Conservation (phyloP, 192 early-diverging fungal genomes). For the Chytriomyces sp. region DNA sequence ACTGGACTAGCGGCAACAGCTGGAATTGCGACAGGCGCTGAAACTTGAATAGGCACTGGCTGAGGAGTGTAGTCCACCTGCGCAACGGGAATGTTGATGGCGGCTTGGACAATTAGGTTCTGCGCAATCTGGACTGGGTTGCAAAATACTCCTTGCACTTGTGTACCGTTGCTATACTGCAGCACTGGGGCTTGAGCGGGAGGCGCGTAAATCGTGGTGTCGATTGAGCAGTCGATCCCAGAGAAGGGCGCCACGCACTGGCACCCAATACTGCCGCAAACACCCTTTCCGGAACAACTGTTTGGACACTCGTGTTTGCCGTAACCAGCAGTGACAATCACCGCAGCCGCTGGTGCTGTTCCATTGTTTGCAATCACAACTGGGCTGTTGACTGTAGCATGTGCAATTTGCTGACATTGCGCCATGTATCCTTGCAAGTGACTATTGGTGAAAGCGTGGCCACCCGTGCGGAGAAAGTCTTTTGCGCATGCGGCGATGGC, state of each 20-base stretch:
- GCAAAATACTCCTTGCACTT: neutral
- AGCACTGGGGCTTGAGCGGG: neutral
- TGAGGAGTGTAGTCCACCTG: neutral
- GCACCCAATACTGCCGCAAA: slow-evolving; percentile 14
- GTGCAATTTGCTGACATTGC: neutral
- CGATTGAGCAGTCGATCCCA: slow-evolving; percentile 24
- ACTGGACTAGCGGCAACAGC: neutral
- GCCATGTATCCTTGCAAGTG: neutral
- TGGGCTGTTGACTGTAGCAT: neutral
- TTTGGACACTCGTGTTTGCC: slow-evolving; percentile 1
- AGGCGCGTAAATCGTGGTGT: neutral
- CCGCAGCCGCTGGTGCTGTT: neutral
- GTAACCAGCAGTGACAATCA: slow-evolving; percentile 7
- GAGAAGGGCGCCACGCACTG: slow-evolving; percentile 4
- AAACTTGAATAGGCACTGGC: neutral
- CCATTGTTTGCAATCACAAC: neutral
- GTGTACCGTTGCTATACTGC: neutral
- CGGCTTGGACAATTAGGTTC: neutral
- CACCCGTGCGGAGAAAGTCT: neutral
- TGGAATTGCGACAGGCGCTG: neutral
- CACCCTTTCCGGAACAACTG: slow-evolving; percentile 9
- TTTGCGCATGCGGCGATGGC: neutral
- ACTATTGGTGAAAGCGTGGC: slow-evolving; percentile 3
- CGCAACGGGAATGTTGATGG: neutral
- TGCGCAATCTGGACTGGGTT: neutral